Evolutionary conservation across 2,329 filamentous ascomycete genomes (phyloP).

Genomic region (Trichoderma breve): DNA sequence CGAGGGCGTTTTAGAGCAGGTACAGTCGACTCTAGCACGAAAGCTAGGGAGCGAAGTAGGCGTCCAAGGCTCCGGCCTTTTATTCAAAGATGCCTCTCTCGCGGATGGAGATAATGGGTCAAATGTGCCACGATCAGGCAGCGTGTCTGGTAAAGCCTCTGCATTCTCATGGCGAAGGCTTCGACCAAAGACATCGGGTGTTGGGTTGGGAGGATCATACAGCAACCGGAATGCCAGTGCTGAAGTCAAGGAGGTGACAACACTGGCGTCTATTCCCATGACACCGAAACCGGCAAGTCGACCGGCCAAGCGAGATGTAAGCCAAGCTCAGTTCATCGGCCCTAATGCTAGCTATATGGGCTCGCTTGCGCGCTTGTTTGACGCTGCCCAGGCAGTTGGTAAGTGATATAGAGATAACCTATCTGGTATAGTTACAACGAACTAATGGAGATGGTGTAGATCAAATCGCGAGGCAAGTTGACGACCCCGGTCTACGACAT

Average conservation of each 20-base stretch:
- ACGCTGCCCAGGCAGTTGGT: slow-evolving; percentile 92
- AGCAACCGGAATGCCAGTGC: slow-evolving; percentile 27
- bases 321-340: slow-evolving; percentile 69
- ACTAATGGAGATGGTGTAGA: slow-evolving; percentile 52
- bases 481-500: slow-evolving; percentile 88
- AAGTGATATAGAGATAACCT: slow-evolving; percentile 37
- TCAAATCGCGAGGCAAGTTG: slow-evolving; percentile 93
- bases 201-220: slow-evolving; percentile 54
- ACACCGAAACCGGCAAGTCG: slow-evolving; percentile 62
- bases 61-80: slow-evolving; percentile 65
- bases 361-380: slow-evolving; percentile 84
- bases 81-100: slow-evolving; percentile 69
- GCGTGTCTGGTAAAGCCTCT: slow-evolving; percentile 63
- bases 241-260: slow-evolving; percentile 43
- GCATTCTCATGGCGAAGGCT: slow-evolving; percentile 88
- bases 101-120: slow-evolving; percentile 46
- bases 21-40: slow-evolving; percentile 71
- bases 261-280: slow-evolving; percentile 74
- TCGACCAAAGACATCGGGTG: slow-evolving; percentile 80
- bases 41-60: slow-evolving; percentile 94
- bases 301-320: slow-evolving; percentile 69
- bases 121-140: slow-evolving; percentile 53
- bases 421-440: not conserved
- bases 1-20: slow-evolving; percentile 81
- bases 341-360: slow-evolving; percentile 90